Base-by-base conservation (phyloP, 164 flowering plant genomes). In the Sextonia rubra region DNA sequence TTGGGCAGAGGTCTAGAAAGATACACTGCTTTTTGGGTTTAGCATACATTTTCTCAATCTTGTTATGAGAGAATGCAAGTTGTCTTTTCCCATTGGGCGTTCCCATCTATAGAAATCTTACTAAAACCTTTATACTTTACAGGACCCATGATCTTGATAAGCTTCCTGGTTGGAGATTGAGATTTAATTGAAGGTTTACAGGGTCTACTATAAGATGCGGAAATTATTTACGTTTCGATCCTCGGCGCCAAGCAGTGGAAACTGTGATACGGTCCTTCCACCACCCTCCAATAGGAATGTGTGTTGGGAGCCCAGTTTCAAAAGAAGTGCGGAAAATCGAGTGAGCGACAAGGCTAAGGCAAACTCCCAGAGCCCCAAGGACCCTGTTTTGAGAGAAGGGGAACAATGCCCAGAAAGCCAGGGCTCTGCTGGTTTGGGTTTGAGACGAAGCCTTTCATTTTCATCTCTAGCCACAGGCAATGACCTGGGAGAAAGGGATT, bases 161-260 rank as follows among this genome's bases (percentile, higher is more conserved):
- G n/a, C 30, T 64, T 64, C 67, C 30, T 64, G 65, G 4, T 62
- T 64, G 47, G 20, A 12, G 23, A 17, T 29, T 27, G 17, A 29
- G 18, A 27, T 64, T 64, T 15, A 64, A 64, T 2, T 64, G 44
- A 64, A 64, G n/a, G n/a, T 2, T 64, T 64, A 20, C 32, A 27
- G 64, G 2, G 12, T 60, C 26, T 12, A 14, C 14, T 61, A 29
- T 12, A 30, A 77, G 60, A 94, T 91, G 98, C 90, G 86, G 89
- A 94, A 90, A 82, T 73, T 91, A 6, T 94, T 94, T 79, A 89
- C 79, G 81, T 94, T 91, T 77, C 83, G 84, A 79, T 88, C 97
- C 69, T 83, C 86, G n/a, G 72, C 86, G 18, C 78, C 90, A 12
- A 82, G 71, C 81, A 81, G 69, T 71, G 85, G 77, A 64, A 84